Percentiles rank a stretch among this genome's conserved stretches.
Conservation (phyloP, 192 early-diverging fungal genomes). For the Diversispora eburnea region DNA sequence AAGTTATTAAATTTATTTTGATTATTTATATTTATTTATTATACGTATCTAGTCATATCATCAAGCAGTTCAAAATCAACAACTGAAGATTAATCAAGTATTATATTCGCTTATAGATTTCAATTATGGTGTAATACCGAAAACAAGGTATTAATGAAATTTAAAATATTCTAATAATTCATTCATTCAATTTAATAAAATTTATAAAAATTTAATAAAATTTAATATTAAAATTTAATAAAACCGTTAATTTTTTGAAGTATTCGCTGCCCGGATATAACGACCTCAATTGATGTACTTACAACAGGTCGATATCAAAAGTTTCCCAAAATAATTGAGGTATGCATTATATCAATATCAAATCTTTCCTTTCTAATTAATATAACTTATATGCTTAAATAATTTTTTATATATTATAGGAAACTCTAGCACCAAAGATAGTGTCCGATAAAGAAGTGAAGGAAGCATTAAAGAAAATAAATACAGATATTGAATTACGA, state of each 20-base stretch:
- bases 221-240: background rate
- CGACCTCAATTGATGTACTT: slow-evolving; percentile 80
- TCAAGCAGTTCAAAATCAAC: background rate
- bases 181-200: background rate
- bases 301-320: slow-evolving; percentile 79
- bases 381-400: background rate
- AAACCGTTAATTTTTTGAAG: background rate
- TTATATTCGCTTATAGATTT: background rate
- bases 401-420: slow-evolving; percentile 32
- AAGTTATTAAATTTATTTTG: background rate
- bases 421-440: slow-evolving; percentile 51
- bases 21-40: background rate
- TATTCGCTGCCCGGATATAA: slow-evolving; percentile 59
- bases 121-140: background rate
- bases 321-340: slow-evolving; percentile 72
- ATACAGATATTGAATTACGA: slow-evolving; percentile 69
- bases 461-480: slow-evolving; percentile 56
- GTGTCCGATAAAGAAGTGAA: slow-evolving; percentile 59
- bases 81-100: background rate
- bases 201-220: background rate
- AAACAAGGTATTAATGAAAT: background rate
- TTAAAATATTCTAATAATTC: background rate
- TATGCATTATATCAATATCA: slow-evolving; percentile 22
- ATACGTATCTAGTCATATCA: background rate
- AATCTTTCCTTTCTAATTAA: background rate